phyloP scores from a whole-genome alignment of 306 rosid genomes.

The Prunus mongolica region DNA sequence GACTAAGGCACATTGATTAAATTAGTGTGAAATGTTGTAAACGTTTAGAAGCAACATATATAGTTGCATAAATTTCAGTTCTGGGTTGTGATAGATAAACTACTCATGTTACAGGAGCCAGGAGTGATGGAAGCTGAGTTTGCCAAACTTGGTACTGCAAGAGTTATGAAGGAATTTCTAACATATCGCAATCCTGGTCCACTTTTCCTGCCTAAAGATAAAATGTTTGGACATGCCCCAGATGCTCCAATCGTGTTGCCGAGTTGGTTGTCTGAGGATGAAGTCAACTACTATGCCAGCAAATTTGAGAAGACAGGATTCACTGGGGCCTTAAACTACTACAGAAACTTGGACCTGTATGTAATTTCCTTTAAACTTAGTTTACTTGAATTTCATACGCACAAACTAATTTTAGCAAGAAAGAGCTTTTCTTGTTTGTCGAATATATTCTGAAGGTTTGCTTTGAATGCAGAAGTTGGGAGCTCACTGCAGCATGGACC shows the following conservation, averaged over 20 bases:
- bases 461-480: slow-evolving; percentile 58
- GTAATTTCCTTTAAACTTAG: slow-evolving; percentile 3
- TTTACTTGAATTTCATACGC: too few relatives aligned
- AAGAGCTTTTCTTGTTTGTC: too few relatives aligned
- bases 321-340: slow-evolving; percentile 68
- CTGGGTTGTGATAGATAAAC: neutral
- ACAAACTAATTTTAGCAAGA: too few relatives aligned
- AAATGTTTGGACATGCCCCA: slow-evolving; percentile 31
- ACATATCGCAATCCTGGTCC: slow-evolving; percentile 56
- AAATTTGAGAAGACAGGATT: slow-evolving; percentile 60
- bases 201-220: slow-evolving; percentile 46
- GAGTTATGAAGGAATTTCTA: slow-evolving; percentile 52
- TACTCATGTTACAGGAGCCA: slow-evolving; percentile 35
- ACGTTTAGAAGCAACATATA: neutral
- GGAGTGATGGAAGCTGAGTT: slow-evolving; percentile 69
- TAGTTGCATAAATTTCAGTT: too few relatives aligned
- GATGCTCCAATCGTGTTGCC: slow-evolving; percentile 48
- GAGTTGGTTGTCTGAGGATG: slow-evolving; percentile 73
- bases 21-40: too few relatives aligned
- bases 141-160: slow-evolving; percentile 43
- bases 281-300: slow-evolving; percentile 46
- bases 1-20: neutral
- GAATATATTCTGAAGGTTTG: neutral
- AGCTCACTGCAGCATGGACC: slow-evolving; percentile 65
- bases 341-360: slow-evolving; percentile 56